Evolutionary conservation across 2,329 filamentous ascomycete species (phyloP).

Genomic region (Elsinoe arachidis): DNA sequence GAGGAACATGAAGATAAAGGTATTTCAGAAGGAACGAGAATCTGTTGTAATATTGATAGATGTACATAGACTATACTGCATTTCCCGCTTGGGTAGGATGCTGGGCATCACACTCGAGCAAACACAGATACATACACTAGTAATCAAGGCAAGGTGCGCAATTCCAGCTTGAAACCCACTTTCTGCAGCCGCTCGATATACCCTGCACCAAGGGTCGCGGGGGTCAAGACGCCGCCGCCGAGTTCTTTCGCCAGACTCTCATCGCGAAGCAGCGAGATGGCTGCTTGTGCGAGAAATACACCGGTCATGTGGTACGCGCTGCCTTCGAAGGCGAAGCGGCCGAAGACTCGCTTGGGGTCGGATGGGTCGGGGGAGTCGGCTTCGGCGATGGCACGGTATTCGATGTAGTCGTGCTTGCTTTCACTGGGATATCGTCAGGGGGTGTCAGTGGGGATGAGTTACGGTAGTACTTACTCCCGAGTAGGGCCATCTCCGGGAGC

Average conservation of each 20-base stretch:
- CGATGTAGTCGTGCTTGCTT: constrained; percentile 50
- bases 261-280: constrained; percentile 53
- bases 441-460: not conserved
- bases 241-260: constrained; percentile 45
- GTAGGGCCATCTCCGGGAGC: constrained; percentile 44
- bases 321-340: constrained; percentile 49
- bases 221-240: constrained; percentile 61
- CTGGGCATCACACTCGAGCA: not conserved
- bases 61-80: not conserved
- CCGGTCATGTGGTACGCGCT: constrained; percentile 62
- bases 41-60: no score
- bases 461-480: constrained; percentile 30
- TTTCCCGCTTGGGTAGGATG: no score
- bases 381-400: constrained; percentile 56
- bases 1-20: not conserved
- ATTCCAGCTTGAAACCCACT: constrained; percentile 55
- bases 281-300: constrained; percentile 54
- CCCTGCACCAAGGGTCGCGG: constrained; percentile 59
- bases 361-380: constrained; percentile 44
- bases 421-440: constrained; percentile 37
- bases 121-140: not conserved
- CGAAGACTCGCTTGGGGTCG: constrained; percentile 45
- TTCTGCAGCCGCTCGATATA: constrained; percentile 56
- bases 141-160: constrained; percentile 24
- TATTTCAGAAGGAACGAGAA: not conserved